Base-by-base conservation (phyloP, 306 rosid species). In the Cucurbita argyrosperma region DNA sequence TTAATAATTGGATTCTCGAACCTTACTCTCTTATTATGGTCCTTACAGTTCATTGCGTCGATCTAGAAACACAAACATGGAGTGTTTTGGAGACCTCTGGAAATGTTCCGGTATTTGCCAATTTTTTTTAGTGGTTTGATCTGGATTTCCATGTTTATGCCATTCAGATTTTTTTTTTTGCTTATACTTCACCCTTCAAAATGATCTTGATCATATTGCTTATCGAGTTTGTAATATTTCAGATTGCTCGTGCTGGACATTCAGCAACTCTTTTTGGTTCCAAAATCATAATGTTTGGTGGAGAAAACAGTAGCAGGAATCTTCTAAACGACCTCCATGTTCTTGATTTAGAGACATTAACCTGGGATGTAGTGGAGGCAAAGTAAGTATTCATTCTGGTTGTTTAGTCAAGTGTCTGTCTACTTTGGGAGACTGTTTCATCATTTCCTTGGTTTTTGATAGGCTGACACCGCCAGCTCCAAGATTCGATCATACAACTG, bases 381-480 rank as follows among this genome's bases (percentile, higher is more conserved):
- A 76, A 39, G 99, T 95, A 91, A 89, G 96, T 66, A 51, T 82
- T 80, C 72, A 71, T 35, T 54, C 50, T 68, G 55, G 84, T 52
- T 78, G 60, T 80, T 77, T 57, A 58, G 76, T 53, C 47, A 42
- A 79, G 53, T 56, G 35, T 30, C 75, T 83, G 21, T 75, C 52
- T 49, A 74, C 45, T 79, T 46, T 21, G 43, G 65, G 77, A 70
- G 75, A 61, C 56, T 80, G 81, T 72, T 77, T 70, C 78, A 81
- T 72, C 62, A 68, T 73, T 83, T 86, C 77, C 47, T 80, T 87
- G 77, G 79, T 72, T 84, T 82, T 80, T 84, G 87, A 87, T 87
- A 94, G 99, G 91, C 92, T 87, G 91, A 82, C 88, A 71, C 91
- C 92, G 79, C 96, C 99, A 67, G 80, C 88, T 83, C 96, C 99